These are phyloP conservation scores for Takashimella tepidaria DNA, from an alignment of 1,284 basidiomycete genomes.

Conservation along the genomic window DNA sequence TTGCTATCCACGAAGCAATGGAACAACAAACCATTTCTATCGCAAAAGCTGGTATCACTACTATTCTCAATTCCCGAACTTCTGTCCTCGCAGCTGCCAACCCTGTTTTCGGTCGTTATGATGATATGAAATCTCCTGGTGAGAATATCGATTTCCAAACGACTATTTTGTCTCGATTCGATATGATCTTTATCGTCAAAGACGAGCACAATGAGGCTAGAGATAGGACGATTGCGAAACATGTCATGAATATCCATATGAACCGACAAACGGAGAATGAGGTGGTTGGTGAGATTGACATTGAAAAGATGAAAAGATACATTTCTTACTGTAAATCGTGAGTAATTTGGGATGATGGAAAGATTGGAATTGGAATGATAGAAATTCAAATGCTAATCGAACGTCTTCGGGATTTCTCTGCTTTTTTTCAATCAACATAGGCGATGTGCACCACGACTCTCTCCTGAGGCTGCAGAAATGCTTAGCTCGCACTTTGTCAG, in stretches of 20 bases:
- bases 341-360: constrained; percentile 27
- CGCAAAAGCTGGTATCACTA: constrained; percentile 98
- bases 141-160: constrained; percentile 65
- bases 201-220: constrained; percentile 95
- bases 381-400: not conserved
- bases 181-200: constrained; percentile 99
- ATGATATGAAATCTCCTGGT: constrained; percentile 94
- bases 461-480: constrained; percentile 91
- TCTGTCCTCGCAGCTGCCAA: constrained; percentile 97
- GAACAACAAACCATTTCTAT: constrained; percentile 99
- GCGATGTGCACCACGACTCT: constrained; percentile 92
- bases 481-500: constrained; percentile 95
- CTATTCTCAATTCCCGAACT: constrained; percentile 92
- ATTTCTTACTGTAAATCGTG: constrained; percentile 93
- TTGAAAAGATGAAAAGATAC: constrained; percentile 98
- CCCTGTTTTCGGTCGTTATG: constrained; percentile 96
- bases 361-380: not conserved
- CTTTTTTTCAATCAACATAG: constrained; percentile 52
- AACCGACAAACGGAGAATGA: constrained; percentile 70
- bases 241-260: constrained; percentile 99
- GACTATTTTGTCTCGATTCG: constrained; percentile 95
- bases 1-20: constrained; percentile 99
- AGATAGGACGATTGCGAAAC: constrained; percentile 92
- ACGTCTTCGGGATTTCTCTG: no score
- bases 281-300: constrained; percentile 83